A percentile compares a stretch with the other conserved stretches of the same genome.
phyloP scores from a whole-genome alignment of 106 monocot species.

The Phalaenopsis aphrodite region DNA sequence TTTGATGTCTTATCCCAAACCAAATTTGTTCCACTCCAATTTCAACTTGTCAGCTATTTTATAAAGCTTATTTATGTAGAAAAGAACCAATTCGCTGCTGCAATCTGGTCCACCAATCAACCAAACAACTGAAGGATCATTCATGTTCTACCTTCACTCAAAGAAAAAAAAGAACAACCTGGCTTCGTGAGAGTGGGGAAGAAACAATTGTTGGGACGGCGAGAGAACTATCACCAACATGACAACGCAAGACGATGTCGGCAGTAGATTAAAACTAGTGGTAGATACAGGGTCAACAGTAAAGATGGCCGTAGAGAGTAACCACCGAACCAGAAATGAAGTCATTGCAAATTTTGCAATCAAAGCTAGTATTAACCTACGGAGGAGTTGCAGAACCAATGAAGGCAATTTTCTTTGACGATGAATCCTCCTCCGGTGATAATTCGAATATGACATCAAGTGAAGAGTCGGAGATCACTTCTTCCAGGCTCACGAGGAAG shows the following conservation, averaged over 20 bases:
- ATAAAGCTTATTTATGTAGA: constrained; percentile 72
- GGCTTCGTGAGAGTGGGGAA: constrained; percentile 64
- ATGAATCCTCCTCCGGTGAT: background rate
- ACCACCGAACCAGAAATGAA: constrained; percentile 74
- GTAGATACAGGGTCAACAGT: constrained; percentile 98
- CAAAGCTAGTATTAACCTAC: constrained; percentile 42
- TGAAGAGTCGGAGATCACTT: background rate
- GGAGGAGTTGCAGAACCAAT: background rate
- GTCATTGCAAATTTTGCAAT: constrained; percentile 96
- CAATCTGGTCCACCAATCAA: constrained; percentile 74
- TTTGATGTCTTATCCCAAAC: constrained; percentile 79
- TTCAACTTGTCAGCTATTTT: constrained; percentile 50
- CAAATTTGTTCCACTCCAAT: constrained; percentile 54
- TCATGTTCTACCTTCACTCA: constrained; percentile 42
- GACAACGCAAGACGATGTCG: too few species aligned
- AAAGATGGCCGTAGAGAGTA: constrained; percentile 97
- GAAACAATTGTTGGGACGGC: too few species aligned
- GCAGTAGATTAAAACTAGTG: constrained; percentile 53
- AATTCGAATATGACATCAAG: background rate
- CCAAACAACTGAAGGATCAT: constrained; percentile 76
- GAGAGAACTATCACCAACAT: too few species aligned
- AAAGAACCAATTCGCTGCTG: constrained; percentile 72
- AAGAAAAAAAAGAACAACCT: constrained; percentile 91
- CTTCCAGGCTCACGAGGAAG: too few species aligned
- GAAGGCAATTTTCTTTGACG: constrained; percentile 8